Conservation (phyloP, 441 rosid genomes). For the Macaranga tanarius region DNA sequence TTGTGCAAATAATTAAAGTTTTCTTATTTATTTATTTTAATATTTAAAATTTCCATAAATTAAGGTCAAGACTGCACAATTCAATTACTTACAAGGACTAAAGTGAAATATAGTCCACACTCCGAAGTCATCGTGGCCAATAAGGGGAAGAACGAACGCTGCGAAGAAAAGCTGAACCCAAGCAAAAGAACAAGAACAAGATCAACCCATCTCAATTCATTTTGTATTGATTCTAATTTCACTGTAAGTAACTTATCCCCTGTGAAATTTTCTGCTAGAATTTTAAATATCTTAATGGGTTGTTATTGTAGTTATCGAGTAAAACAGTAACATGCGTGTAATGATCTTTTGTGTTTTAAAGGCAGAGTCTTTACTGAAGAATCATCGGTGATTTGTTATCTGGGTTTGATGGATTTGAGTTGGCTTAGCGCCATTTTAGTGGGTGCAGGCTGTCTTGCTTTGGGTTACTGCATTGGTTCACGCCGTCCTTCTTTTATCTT, state of each 20-base stretch:
- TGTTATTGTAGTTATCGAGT: not conserved
- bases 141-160: not conserved
- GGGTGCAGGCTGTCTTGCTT: conserved; percentile 77
- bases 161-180: not conserved
- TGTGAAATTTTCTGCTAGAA: not conserved
- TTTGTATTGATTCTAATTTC: not conserved
- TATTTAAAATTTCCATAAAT: no score
- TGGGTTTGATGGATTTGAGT: conserved; percentile 53
- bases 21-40: no score
- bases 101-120: no score
- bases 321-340: not conserved
- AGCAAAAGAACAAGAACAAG: not conserved
- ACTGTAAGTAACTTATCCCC: not conserved
- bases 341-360: not conserved
- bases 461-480: conserved; percentile 77
- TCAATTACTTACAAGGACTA: no score
- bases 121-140: no score
- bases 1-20: no score
- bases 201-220: not conserved
- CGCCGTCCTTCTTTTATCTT: conserved; percentile 43
- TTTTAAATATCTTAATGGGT: not conserved
- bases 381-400: not conserved
- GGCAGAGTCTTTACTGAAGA: not conserved
- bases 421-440: conserved; percentile 80
- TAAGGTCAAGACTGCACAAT: no score